A percentile compares a stretch with the other conserved stretches of the same genome.
Conservation (phyloP, 163 green algal genomes). For the Prototheca wickerhamii region DNA sequence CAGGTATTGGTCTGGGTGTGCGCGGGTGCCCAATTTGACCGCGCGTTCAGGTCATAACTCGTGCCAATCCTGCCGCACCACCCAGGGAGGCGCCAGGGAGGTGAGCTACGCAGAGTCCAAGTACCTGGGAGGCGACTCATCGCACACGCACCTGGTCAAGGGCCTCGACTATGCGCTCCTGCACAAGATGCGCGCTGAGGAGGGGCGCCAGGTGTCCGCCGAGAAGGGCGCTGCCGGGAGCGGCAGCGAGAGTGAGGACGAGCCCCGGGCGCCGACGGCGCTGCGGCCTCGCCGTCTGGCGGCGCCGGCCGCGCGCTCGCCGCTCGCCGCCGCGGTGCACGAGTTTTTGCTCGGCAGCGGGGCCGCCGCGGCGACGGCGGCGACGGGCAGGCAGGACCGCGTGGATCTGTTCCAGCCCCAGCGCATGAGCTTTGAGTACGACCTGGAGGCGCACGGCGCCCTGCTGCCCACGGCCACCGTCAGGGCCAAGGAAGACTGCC, state of each 20-base stretch:
- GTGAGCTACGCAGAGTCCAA: slow-evolving; percentile 84
- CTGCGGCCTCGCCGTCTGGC: background rate
- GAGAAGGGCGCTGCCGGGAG: too few relatives aligned
- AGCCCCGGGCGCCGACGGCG: background rate
- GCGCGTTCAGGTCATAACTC: background rate
- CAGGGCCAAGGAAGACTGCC: slow-evolving; percentile 80
- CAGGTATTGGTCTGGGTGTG: background rate
- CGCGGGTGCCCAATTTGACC: background rate
- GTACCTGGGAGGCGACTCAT: slow-evolving; percentile 86
- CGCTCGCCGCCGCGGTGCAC: background rate
- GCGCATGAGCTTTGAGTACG: slow-evolving; percentile 79
- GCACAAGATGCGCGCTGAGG: slow-evolving; percentile 55
- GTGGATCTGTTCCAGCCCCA: slow-evolving; percentile 30
- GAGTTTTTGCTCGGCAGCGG: background rate
- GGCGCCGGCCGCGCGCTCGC: too few relatives aligned
- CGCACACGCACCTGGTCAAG: slow-evolving; percentile 92
- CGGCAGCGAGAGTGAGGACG: background rate
- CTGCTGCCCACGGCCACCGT: slow-evolving; percentile 73
- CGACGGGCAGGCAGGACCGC: background rate
- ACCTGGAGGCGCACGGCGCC: slow-evolving; percentile 57
- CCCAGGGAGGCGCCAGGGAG: slow-evolving; percentile 13
- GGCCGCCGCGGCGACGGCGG: background rate
- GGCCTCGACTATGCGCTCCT: slow-evolving; percentile 92
- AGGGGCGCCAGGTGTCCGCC: background rate
- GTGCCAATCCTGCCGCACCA: background rate